A percentile compares a stretch with the other conserved stretches of the same genome.
Evolutionary conservation across 805 yeast genomes (phyloP).

Genomic region (Yarrowia keelungensis): DNA sequence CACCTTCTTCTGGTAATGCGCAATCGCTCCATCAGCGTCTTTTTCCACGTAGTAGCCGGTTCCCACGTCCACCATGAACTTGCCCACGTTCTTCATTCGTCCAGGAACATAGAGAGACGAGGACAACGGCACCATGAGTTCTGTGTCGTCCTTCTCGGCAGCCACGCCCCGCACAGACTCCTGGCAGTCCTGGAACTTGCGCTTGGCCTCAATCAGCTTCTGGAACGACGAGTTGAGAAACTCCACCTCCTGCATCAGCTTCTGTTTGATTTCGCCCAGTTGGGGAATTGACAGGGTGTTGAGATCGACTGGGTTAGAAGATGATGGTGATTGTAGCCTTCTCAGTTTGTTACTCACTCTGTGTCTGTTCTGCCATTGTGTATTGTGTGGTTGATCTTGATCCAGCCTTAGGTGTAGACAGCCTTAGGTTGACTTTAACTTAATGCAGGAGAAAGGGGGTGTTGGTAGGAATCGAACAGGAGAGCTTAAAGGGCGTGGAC

Average conservation of each 20-base stretch:
- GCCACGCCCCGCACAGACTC: slow-evolving; percentile 67
- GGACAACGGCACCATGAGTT: slow-evolving; percentile 84
- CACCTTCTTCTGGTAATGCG: slow-evolving; percentile 76
- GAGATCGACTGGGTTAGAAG: slow-evolving; percentile 60
- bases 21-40: slow-evolving; percentile 65
- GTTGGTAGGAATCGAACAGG: too few relatives aligned
- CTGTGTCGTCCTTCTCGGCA: slow-evolving; percentile 48
- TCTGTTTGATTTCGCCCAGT: slow-evolving; percentile 79
- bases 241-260: slow-evolving; percentile 82
- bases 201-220: slow-evolving; percentile 82
- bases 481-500: too few relatives aligned
- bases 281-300: slow-evolving; percentile 81
- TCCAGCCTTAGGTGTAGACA: background rate
- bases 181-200: slow-evolving; percentile 81
- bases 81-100: slow-evolving; percentile 64
- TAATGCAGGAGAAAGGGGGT: background rate
- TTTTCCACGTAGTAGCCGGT: slow-evolving; percentile 96
- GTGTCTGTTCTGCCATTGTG: slow-evolving; percentile 38
- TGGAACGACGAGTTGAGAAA: slow-evolving; percentile 84
- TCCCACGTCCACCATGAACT: slow-evolving; percentile 90
- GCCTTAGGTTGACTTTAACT: background rate
- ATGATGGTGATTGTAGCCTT: background rate
- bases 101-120: slow-evolving; percentile 92
- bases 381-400: background rate
- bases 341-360: slow-evolving; percentile 12